Percentiles rank a stretch among this genome's conserved stretches.
Evolutionary conservation across 495 filamentous ascomycete genomes (phyloP).

Genomic region (Penicillium longicatenatum): DNA sequence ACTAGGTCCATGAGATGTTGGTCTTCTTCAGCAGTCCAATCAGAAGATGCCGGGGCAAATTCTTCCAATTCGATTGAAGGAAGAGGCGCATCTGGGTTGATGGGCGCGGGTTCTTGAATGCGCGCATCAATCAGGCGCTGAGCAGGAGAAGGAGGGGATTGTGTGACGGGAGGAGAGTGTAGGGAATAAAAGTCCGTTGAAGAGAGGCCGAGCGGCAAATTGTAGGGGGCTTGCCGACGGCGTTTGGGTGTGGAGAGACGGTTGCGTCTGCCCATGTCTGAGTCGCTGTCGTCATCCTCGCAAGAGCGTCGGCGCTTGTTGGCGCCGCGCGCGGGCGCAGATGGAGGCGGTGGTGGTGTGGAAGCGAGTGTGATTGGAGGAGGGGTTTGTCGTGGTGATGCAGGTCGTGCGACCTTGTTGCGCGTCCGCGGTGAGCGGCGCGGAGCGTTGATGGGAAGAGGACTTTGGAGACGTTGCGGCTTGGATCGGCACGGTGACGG

Average conservation of each 20-base stretch:
- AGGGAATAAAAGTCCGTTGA: conserved; percentile 65
- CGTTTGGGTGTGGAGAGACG: conserved; percentile 69
- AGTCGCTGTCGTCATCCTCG: conserved; percentile 53
- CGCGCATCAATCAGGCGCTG: conserved; percentile 17
- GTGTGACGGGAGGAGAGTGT: conserved; percentile 41
- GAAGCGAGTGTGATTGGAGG: conserved; percentile 23
- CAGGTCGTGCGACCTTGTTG: conserved; percentile 33
- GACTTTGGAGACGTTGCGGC: conserved; percentile 51
- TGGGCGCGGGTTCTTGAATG: conserved; percentile 16
- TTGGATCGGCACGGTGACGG: conserved; percentile 39
- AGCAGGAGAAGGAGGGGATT: conserved; percentile 39
- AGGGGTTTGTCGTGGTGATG: conserved; percentile 40
- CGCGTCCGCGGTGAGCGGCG: conserved; percentile 51
- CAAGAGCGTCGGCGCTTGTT: conserved; percentile 65
- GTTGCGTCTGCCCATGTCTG: conserved; percentile 39
- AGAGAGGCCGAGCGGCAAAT: conserved; percentile 67
- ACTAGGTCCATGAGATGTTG: conserved; percentile 71
- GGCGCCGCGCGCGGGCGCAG: conserved; percentile 46
- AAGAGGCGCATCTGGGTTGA: conserved; percentile 39
- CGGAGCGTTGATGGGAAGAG: conserved; percentile 51
- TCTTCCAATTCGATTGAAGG: conserved; percentile 44
- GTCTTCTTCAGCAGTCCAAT: conserved; percentile 72
- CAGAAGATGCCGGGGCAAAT: conserved; percentile 10
- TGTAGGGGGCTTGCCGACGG: conserved; percentile 62
- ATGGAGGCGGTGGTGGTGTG: conserved; percentile 41